Percentiles rank a stretch among this genome's conserved stretches.
Evolutionary conservation across 192 early-diverging fungal species (phyloP).

Genomic region (Haplosporangium gracile): DNA sequence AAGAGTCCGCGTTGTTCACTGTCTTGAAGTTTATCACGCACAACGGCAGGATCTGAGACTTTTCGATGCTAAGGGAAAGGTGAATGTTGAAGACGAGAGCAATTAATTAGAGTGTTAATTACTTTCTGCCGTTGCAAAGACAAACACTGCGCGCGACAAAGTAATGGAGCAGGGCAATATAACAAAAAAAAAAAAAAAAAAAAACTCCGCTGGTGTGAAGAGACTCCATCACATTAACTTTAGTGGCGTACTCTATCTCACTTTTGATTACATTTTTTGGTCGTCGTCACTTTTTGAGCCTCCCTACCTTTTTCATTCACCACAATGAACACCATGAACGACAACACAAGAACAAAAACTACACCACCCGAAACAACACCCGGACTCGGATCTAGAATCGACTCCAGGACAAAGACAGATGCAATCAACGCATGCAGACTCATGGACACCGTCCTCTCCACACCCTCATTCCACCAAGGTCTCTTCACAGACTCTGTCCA

Average conservation of each 20-base stretch:
- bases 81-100: not conserved
- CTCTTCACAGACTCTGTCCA: conserved; percentile 14
- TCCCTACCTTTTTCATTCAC: too few relatives aligned
- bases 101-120: not conserved
- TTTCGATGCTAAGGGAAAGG: conserved; percentile 30
- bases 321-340: not conserved
- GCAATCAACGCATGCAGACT: conserved; percentile 13
- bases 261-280: too few relatives aligned
- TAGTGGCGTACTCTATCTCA: too few relatives aligned
- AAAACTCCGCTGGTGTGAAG: too few relatives aligned
- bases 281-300: too few relatives aligned
- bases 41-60: conserved; percentile 42
- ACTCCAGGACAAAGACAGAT: not conserved
- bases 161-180: not conserved
- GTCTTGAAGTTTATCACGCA: conserved; percentile 53
- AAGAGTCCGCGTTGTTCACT: conserved; percentile 24
- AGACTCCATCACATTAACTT: too few relatives aligned
- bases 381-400: not conserved
- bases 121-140: not conserved
- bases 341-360: not conserved
- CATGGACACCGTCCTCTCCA: conserved; percentile 19
- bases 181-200: conserved; percentile 10
- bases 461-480: not conserved
- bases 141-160: not conserved
- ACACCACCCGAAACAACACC: not conserved